Evolutionary conservation across 2,329 filamentous ascomycete species (phyloP).

Genomic region (Hymenoscyphus linearis): DNA sequence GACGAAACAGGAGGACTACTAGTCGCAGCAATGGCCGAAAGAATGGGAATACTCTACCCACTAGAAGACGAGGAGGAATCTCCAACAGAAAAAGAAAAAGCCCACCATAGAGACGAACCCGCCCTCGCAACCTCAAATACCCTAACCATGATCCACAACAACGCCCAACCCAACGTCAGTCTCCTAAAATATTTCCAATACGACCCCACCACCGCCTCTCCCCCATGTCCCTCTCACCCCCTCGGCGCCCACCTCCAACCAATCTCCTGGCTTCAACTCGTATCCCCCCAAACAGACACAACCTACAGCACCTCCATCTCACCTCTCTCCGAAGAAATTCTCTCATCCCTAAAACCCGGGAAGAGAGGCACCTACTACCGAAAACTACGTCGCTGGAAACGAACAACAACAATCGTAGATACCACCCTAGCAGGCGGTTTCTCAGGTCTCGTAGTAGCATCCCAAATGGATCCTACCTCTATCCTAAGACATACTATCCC

Average conservation of each 20-base stretch:
- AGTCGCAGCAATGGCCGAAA: slow-evolving; percentile 64
- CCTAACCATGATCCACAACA: slow-evolving; percentile 73
- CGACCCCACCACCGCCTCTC: slow-evolving; percentile 53
- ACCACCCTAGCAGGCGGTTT: slow-evolving; percentile 71
- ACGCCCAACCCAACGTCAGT: slow-evolving; percentile 81
- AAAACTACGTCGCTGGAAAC: slow-evolving; percentile 79
- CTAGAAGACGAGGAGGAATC: slow-evolving; percentile 13
- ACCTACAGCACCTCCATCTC: slow-evolving; percentile 66
- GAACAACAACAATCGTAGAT: slow-evolving; percentile 67
- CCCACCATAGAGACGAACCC: slow-evolving; percentile 10
- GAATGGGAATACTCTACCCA: slow-evolving; percentile 59
- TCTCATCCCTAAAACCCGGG: slow-evolving; percentile 71
- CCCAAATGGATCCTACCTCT: slow-evolving; percentile 72
- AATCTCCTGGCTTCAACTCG: slow-evolving; percentile 86
- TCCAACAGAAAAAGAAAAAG: slow-evolving; percentile 9
- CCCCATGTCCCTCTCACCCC: slow-evolving; percentile 60
- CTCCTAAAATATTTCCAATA: slow-evolving; percentile 87
- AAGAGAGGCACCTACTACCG: slow-evolving; percentile 82
- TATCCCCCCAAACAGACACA: slow-evolving; percentile 69
- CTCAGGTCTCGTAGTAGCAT: slow-evolving; percentile 77
- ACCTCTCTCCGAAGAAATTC: slow-evolving; percentile 49
- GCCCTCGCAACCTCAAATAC: slow-evolving; percentile 50
- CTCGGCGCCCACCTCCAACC: slow-evolving; percentile 76
- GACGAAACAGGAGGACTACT: slow-evolving; percentile 67
- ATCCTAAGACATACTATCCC: slow-evolving; percentile 73